Conservation (phyloP, 495 filamentous ascomycete genomes). For the Neurospora sp. region DNA sequence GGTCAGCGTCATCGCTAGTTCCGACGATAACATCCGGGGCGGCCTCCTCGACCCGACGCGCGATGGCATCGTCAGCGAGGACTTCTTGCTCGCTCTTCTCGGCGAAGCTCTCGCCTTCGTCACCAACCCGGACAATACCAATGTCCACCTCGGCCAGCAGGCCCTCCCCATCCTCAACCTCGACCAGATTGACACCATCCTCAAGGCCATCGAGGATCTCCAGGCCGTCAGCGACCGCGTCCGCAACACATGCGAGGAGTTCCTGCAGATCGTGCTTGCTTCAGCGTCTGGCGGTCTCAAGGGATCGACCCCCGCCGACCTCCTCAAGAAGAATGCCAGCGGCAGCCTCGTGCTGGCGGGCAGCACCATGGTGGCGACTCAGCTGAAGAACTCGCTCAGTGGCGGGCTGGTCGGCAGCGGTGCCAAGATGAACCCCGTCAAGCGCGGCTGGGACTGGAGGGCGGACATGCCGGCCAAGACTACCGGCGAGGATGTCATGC, state of each 20-base stretch:
- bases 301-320: slow-evolving; percentile 46
- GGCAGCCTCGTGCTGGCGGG: slow-evolving; percentile 55
- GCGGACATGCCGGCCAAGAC: slow-evolving; percentile 45
- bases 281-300: slow-evolving; percentile 32
- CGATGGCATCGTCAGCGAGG: slow-evolving; percentile 72
- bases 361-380: slow-evolving; percentile 59
- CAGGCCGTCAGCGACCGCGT: slow-evolving; percentile 64
- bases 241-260: slow-evolving; percentile 58
- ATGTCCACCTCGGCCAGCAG: slow-evolving; percentile 12
- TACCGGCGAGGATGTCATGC: slow-evolving; percentile 56
- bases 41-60: slow-evolving; percentile 71
- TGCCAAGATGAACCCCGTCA: slow-evolving; percentile 32
- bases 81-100: slow-evolving; percentile 71
- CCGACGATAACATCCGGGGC: slow-evolving; percentile 78
- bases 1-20: slow-evolving; percentile 67
- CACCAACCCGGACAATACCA: slow-evolving; percentile 37
- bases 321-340: slow-evolving; percentile 57
- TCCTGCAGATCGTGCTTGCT: slow-evolving; percentile 47
- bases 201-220: slow-evolving; percentile 75
- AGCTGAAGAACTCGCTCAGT: slow-evolving; percentile 42
- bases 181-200: slow-evolving; percentile 60
- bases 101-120: slow-evolving; percentile 75
- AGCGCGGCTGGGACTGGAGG: slow-evolving; percentile 84
- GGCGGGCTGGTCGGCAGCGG: slow-evolving; percentile 6
- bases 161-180: slow-evolving; percentile 39